Evolutionary conservation across 1,284 basidiomycete genomes (phyloP), one percentile per base, ranked within the genome.

Genomic region (Rhodotorula sp.): DNA sequence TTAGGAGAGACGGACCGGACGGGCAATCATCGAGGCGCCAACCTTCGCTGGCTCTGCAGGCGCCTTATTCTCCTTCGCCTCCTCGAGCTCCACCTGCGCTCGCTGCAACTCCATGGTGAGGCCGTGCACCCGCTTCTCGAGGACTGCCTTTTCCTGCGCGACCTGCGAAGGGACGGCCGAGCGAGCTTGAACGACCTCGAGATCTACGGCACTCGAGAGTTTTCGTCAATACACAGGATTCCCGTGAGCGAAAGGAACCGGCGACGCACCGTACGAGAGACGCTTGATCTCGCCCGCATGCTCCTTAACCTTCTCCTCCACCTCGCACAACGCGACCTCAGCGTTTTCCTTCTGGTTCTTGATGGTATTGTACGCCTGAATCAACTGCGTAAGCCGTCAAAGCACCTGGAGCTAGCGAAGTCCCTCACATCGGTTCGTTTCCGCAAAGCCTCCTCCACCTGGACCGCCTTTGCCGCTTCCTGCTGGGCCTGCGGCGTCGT

Each of bases 331-430:
- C 6, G 67, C 62, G 44, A 37, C 34, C 44, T 66, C 61, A 0
- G 67, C 61, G 40, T 72, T 69, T 11, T 62, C 62, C 50, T 64
- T 66, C 52, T 72, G 70, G 30, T 62, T 50, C 50, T 59, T 44
- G 40, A 69, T 40, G 3, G 34, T 64, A 59, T 71, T 71, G 63
- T 50, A 40, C 18, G 65, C 69, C 69, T 71, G 37, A 28, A 15
- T 1, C 4, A 22, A 26, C 20, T 0, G 5, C 8, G 26, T 40
- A 13, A 55, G 50, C 30, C 15, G 2, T 46, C 4, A 6, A 9
- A 15, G n/a, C 40, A 20, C 24, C 1, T 24, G 24, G 26, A 24
- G 15, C 2, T 52, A 26, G 34, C 2, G 26, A 24, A n/a, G 11
- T 24, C 22, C 54, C 65, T 10, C n/a, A 67, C 69, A 22, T 65